Conservation (phyloP, 2,329 filamentous ascomycete species). For the Claviceps sp. region DNA sequence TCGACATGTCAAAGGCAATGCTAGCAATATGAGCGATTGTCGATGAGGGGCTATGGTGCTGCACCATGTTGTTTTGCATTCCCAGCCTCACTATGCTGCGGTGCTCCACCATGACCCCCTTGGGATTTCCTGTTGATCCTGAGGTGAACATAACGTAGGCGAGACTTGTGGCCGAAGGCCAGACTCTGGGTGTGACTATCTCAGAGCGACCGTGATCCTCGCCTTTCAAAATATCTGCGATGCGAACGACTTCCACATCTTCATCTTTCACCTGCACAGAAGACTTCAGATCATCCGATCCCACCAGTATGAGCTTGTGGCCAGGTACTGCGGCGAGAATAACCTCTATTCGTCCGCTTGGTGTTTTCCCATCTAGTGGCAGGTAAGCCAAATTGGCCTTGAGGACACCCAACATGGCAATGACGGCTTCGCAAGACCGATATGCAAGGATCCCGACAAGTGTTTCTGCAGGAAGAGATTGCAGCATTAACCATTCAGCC, state of each 20-base stretch:
- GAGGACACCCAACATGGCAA: constrained; percentile 11
- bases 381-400: constrained; percentile 15
- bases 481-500: background rate
- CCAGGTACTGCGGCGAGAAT: constrained; percentile 9
- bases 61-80: background rate
- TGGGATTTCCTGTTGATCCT: background rate
- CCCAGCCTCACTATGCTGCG: background rate
- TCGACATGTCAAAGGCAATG: constrained; percentile 8
- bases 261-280: background rate
- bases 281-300: background rate
- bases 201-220: background rate
- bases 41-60: background rate
- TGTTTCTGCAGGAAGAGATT: background rate
- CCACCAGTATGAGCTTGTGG: constrained; percentile 7
- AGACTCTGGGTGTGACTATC: background rate
- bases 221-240: background rate
- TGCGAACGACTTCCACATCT: background rate
- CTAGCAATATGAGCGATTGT: constrained; percentile 5
- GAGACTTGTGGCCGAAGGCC: background rate
- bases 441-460: background rate
- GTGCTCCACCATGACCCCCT: constrained; percentile 2
- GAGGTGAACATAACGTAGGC: constrained; percentile 3
- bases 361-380: constrained; percentile 11
- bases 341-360: constrained; percentile 8
- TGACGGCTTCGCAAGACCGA: constrained; percentile 3